These are phyloP conservation scores for Cercospora sp. DNA, from an alignment of 2,329 filamentous ascomycete genomes.

Conservation along the genomic window DNA sequence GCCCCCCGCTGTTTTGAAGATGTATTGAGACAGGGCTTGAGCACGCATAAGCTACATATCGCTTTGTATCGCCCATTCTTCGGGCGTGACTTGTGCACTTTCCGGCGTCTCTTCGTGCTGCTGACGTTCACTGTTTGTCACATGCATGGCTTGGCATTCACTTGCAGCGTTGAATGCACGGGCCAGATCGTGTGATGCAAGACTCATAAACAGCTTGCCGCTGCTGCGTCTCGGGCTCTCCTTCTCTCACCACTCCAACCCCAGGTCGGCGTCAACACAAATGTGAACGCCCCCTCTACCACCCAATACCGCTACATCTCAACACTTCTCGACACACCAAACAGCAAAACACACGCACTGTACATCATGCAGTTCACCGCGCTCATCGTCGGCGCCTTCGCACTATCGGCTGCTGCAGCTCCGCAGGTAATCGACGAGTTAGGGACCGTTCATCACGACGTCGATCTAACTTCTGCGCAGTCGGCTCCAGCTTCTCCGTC, in stretches of 20 bases:
- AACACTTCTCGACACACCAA: no score
- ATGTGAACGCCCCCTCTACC: no score
- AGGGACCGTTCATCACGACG: not conserved
- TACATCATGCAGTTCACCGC: not conserved
- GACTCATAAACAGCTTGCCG: not conserved
- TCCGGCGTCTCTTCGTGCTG: not conserved
- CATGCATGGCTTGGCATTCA: not conserved
- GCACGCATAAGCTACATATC: no score
- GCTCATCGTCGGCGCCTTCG: not conserved
- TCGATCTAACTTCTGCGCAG: not conserved
- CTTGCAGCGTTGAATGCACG: not conserved
- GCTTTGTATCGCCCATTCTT: no score
- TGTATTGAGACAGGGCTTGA: no score
- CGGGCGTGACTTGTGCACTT: no score
- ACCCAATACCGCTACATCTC: no score
- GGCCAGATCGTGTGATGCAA: not conserved
- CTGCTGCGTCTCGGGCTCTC: not conserved
- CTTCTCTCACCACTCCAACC: not conserved
- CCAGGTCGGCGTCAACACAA: not conserved
- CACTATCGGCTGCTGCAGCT: not conserved
- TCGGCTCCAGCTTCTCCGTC: not conserved
- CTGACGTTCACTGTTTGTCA: not conserved
- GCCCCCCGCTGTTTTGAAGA: no score
- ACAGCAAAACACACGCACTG: not conserved
- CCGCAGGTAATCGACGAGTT: not conserved